phyloP scores from a whole-genome alignment of 2,329 filamentous ascomycete species.

The Alternaria solani region DNA sequence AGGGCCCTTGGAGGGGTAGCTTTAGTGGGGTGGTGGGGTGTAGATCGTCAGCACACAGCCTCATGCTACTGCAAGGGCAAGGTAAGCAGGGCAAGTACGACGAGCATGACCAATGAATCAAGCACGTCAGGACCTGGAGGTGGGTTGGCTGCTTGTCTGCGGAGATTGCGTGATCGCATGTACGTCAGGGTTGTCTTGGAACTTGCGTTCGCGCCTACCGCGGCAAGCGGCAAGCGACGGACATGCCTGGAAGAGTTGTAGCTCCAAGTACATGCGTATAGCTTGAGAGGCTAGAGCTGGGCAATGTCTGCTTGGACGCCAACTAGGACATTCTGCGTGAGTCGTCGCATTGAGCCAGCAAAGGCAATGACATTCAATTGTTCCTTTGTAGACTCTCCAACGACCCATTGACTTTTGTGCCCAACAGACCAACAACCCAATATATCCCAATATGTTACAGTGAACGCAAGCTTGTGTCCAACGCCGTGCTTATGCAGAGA shows the following conservation, averaged over 20 bases:
- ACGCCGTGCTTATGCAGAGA: constrained; percentile 25
- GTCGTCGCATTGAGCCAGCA: background rate
- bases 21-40: constrained; percentile 22
- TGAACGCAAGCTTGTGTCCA: constrained; percentile 2
- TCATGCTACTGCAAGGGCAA: constrained; percentile 25
- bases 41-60: constrained; percentile 26
- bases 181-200: constrained; percentile 9
- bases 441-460: background rate
- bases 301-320: background rate
- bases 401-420: background rate
- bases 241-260: background rate
- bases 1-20: constrained; percentile 15
- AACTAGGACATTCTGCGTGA: background rate
- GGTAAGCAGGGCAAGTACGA: constrained; percentile 14
- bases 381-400: background rate
- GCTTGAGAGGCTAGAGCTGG: background rate
- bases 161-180: constrained; percentile 23
- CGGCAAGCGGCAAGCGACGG: background rate
- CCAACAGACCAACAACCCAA: background rate
- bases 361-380: background rate
- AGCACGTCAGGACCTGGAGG: constrained; percentile 8
- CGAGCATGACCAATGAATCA: constrained; percentile 17
- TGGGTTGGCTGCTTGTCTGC: constrained; percentile 1
- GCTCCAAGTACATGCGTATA: background rate
- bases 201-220: constrained; percentile 3